A percentile compares a stretch with the other conserved stretches of the same genome.
phyloP scores from a whole-genome alignment of 805 yeast genomes.

The Komagataella pseudopastoris region DNA sequence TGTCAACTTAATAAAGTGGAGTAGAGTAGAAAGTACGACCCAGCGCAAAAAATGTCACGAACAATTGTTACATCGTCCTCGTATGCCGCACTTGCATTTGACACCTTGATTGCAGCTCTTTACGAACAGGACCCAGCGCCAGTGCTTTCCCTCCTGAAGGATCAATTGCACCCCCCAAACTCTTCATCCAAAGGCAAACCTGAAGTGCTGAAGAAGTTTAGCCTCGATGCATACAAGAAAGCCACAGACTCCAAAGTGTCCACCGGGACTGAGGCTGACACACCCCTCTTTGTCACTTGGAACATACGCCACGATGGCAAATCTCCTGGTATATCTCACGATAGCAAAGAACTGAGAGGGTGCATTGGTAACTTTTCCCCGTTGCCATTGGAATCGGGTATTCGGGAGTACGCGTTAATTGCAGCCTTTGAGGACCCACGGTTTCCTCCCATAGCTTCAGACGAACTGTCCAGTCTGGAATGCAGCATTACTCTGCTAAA shows the following conservation, averaged over 20 bases:
- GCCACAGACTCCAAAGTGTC: conserved; percentile 1
- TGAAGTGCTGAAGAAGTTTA: conserved; percentile 1
- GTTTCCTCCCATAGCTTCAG: conserved; percentile 45
- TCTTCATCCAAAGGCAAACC: not conserved
- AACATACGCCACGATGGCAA: conserved; percentile 19
- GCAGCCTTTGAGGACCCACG: conserved; percentile 74
- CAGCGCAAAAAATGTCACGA: not conserved
- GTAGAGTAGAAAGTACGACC: not conserved
- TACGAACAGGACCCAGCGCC: conserved; percentile 5
- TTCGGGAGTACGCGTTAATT: conserved; percentile 44
- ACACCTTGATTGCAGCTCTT: conserved; percentile 18
- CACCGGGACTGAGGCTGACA: conserved; percentile 4
- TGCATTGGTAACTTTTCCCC: conserved; percentile 84
- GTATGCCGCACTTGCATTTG: conserved; percentile 27
- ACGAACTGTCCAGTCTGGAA: conserved; percentile 41
- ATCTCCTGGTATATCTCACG: conserved; percentile 6
- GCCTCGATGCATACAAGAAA: conserved; percentile 1
- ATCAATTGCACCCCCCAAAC: conserved; percentile 2
- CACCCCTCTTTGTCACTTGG: conserved; percentile 88
- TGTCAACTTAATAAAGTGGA: not conserved
- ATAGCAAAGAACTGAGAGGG: conserved; percentile 47
- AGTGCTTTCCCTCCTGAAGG: conserved; percentile 2
- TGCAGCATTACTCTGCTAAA: conserved; percentile 54
- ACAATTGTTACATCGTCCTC: conserved; percentile 6
- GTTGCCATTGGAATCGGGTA: conserved; percentile 39